Evolutionary conservation across 75 land plant genomes (phyloP), one percentile per base, ranked within the genome.

Genomic region (Picea sitchensis): DNA sequence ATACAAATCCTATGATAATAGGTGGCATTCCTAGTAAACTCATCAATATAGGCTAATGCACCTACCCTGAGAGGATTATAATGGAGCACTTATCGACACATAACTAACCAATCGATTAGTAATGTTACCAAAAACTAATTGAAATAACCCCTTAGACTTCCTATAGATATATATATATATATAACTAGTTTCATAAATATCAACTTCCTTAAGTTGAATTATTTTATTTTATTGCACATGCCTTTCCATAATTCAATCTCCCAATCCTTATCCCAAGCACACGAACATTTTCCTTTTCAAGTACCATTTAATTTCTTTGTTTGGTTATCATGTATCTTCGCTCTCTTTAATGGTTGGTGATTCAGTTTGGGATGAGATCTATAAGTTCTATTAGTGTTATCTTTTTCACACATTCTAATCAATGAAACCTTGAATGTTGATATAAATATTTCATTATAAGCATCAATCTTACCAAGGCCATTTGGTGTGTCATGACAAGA

Each of bases 201-300:
- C 26, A 26, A 26, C 26, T 26, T 26, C 26, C 26, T 26, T 26
- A 26, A 26, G 26, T 87, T 89, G 81, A 82, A 78, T 26, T 84
- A 7, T 20, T 84, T 58, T 81, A 64, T 54, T 67, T 51, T 69
- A 63, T 73, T 57, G 81, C 92, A 84, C 14, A 91, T 83, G 63
- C 86, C 84, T 77, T 92, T 95, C 98, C 99, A 97, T 67, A 95
- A 95, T 74, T 96, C 90, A 65, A 97, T 82, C 74, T 97, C 96
- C 86, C 91, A 92, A 77, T 97, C 99, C 78, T 98, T 85, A 58
- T 89, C 92, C 96, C 95, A 97, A 72, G 86, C 88, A 61, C 82
- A 84, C 58, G 85, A 85, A 38, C 90, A 77, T 61, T 75, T 86
- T 31, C 97, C 94, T 79, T 68, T 86, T 26, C 90, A 80, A 62